Evolutionary conservation across 2,329 filamentous ascomycete genomes (phyloP), one percentile per base, ranked within the genome.

Genomic region (Plectosphaerella cucumerina): DNA sequence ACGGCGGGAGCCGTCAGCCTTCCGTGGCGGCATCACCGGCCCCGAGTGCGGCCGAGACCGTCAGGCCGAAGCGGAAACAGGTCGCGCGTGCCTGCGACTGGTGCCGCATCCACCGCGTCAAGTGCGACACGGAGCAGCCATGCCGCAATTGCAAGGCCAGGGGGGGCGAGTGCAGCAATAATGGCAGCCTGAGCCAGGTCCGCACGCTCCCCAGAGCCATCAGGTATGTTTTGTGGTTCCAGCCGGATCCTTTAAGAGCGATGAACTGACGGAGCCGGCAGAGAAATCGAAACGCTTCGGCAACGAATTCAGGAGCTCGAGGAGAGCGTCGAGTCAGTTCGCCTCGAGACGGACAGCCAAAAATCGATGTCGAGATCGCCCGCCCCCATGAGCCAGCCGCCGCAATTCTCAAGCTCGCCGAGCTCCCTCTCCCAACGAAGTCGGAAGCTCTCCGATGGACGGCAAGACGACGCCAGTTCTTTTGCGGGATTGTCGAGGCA

Each of bases 51-150:
- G n/a, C 44, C 26, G 44, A 33, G n/a, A 31, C n/a, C 14, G 12
- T 18, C 42, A 21, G 46, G 49, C 49, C 34, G 21, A 59, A 58
- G 33, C 47, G 57, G 18, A 44, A 21, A 18, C 57, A 59, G 31
- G 57, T 59, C 12, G 44, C 34, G n/a, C 52, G 56, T 56, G 71
- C 67, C 43, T 72, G 71, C 60, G 64, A 67, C 52, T 65, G 66
- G 60, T 74, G 71, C 54, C 70, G 70, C 3, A 60, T 67, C 44
- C 64, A 72, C 48, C 66, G 71, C 15, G 64, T 71, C 47, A 73
- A 72, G 57, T 74, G 71, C 57, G 70, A 73, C 56, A 65, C 62
- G 47, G 60, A 60, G 21, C 54, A 62, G 47, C 71, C 71, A 10
- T 74, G 71, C 58, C 58, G 53, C 33, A 74, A 73, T 55, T 74